Conservation (phyloP, 129 eudicot species). For the Ambrosia trifida region DNA sequence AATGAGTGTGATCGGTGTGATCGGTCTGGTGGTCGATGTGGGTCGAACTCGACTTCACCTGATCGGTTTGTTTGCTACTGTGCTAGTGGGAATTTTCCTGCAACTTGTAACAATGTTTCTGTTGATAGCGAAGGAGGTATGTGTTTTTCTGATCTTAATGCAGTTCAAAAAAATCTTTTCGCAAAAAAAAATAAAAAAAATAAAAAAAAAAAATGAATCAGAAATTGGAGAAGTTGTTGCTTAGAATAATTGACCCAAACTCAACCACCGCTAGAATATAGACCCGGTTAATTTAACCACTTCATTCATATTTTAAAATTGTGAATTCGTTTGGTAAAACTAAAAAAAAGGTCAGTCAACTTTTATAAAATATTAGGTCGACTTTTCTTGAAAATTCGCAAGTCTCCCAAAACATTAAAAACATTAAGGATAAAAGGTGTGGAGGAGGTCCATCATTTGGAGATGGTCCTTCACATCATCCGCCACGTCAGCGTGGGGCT, state of each 20-base stretch:
- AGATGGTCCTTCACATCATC: no score
- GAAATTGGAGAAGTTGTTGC: not conserved
- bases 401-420: no score
- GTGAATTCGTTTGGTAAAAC: not conserved
- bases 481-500: no score
- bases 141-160: not conserved
- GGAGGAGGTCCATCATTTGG: no score
- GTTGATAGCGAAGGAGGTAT: not conserved
- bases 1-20: slow-evolving; percentile 30
- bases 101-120: slow-evolving; percentile 10
- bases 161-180: no score
- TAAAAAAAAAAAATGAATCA: no score
- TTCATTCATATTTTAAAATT: not conserved
- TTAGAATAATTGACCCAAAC: not conserved
- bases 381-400: not conserved
- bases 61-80: slow-evolving; percentile 44
- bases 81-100: slow-evolving; percentile 20
- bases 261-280: not conserved
- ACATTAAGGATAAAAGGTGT: no score
- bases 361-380: not conserved
- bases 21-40: slow-evolving; percentile 51
- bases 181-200: no score
- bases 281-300: not conserved
- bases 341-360: not conserved
- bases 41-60: slow-evolving; percentile 21